phyloP scores from a whole-genome alignment of 768 basidiomycete genomes.

The Leccinum aurantiacum region DNA sequence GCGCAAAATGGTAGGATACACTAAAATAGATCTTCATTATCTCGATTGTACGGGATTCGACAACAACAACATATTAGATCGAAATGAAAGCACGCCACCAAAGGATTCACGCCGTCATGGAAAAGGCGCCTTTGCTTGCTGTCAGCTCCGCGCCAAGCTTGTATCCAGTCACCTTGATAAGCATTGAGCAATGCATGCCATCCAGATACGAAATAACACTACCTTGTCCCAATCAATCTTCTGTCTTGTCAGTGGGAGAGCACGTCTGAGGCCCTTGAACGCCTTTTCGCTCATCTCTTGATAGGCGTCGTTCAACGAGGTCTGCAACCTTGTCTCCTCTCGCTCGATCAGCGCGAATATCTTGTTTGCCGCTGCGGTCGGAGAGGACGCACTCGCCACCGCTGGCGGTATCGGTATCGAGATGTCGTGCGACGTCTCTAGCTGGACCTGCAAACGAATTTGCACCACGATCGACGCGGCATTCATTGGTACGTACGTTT shows the following conservation, averaged over 20 bases:
- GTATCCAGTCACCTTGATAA: conserved; percentile 47
- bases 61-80: background rate
- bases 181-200: background rate
- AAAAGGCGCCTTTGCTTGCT: conserved; percentile 59
- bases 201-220: conserved; percentile 9
- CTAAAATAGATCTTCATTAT: conserved; percentile 10
- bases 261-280: conserved; percentile 87
- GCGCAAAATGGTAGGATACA: background rate
- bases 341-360: conserved; percentile 78
- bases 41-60: background rate
- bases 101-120: conserved; percentile 24
- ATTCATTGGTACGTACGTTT: conserved; percentile 55
- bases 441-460: conserved; percentile 68
- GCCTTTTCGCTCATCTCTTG: conserved; percentile 90
- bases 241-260: conserved; percentile 87
- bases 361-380: conserved; percentile 58
- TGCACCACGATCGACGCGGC: background rate
- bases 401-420: conserved; percentile 64
- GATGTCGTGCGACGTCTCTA: conserved; percentile 70
- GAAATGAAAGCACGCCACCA: background rate
- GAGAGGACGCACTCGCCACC: conserved; percentile 49
- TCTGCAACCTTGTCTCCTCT: conserved; percentile 80
- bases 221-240: conserved; percentile 98
- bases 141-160: conserved; percentile 77
- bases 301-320: conserved; percentile 77